Base-by-base conservation (phyloP, 257 asterid species). In the Hygrophila difformis region DNA sequence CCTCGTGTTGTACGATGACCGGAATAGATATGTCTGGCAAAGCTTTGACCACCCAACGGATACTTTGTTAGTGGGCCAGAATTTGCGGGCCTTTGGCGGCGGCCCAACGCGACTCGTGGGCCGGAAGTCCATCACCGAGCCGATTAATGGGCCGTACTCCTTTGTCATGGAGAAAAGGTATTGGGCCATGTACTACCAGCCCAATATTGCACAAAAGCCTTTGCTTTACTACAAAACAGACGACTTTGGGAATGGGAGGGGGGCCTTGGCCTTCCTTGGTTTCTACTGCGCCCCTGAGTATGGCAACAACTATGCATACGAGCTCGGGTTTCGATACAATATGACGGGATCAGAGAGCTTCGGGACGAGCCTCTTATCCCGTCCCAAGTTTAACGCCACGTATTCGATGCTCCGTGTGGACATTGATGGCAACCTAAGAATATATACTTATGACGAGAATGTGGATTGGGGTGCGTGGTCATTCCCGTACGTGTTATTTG, bases 401-500 rank as follows among this genome's bases (percentile, higher is more conserved):
- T 70, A 62, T 40, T 58, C 65, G 0, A 62, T 74, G 70, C 65
- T 77, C 6, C 51, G 79, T 10, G 68, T 70, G 1, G 87, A 63
- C 11, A 19, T 68, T 0, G 79, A 77, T 33, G 79, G 87, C 9
- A 70, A 70, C 17, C 22, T 70, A 44, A 70, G 64, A 59, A 65
- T 56, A 44, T 73, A 64, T 49, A 67, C 72, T 0, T 61, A 73
- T 26, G 29, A 64, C 1, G 67, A 55, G 33, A 38, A 72, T 4
- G 73, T 72, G 14, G 70, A 68, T 34, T 68, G 63, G 67, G 45
- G 64, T 12, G 71, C 77, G 3, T 65, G 75, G 77, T 77, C 66
- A 19, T 53, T 56, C 21, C 20, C 57, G 14, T 36, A 51, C 20
- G 46, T 51, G 14, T 46, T 21, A 13, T 38, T 51, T 15, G 37